Evolutionary conservation across 176 grass and related monocot species (phyloP).

Genomic region (Triticum dicoccoides): DNA sequence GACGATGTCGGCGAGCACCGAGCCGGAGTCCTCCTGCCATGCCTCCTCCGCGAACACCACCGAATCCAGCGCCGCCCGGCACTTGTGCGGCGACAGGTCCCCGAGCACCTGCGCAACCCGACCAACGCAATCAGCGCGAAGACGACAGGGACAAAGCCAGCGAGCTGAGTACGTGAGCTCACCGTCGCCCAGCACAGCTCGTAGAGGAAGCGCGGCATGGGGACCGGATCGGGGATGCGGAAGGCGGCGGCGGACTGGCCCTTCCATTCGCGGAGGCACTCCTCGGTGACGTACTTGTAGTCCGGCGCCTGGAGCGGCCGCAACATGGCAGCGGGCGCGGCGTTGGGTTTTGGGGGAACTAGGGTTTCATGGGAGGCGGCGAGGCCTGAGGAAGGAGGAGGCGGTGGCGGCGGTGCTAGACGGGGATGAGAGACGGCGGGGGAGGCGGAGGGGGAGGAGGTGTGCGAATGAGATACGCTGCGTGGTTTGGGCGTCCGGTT

Average conservation of each 20-base stretch:
- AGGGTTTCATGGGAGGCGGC: constrained; percentile 51
- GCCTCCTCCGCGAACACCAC: constrained; percentile 73
- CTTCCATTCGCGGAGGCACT: constrained; percentile 95
- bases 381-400: constrained; percentile 6
- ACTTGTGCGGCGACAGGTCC: constrained; percentile 79
- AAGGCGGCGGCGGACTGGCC: constrained; percentile 50
- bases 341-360: constrained; percentile 10
- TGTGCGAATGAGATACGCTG: background rate
- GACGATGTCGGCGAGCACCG: constrained; percentile 82
- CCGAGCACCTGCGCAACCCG: constrained; percentile 60
- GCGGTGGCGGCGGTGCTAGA: background rate
- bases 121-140: constrained; percentile 7
- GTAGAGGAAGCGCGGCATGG: constrained; percentile 92
- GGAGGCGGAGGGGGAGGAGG: background rate
- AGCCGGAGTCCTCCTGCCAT: constrained; percentile 55
- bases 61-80: constrained; percentile 69
- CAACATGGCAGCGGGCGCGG: constrained; percentile 32
- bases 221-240: constrained; percentile 76
- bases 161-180: constrained; percentile 23
- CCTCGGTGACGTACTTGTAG: constrained; percentile 72
- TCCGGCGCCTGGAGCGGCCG: constrained; percentile 53
- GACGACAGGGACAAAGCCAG: background rate
- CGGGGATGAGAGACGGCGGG: constrained; percentile 6
- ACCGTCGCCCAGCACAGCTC: constrained; percentile 98
- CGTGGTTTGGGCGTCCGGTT: background rate